Evolutionary conservation across 2,329 filamentous ascomycete species (phyloP).

Genomic region (Aphanoascus verrucosus): DNA sequence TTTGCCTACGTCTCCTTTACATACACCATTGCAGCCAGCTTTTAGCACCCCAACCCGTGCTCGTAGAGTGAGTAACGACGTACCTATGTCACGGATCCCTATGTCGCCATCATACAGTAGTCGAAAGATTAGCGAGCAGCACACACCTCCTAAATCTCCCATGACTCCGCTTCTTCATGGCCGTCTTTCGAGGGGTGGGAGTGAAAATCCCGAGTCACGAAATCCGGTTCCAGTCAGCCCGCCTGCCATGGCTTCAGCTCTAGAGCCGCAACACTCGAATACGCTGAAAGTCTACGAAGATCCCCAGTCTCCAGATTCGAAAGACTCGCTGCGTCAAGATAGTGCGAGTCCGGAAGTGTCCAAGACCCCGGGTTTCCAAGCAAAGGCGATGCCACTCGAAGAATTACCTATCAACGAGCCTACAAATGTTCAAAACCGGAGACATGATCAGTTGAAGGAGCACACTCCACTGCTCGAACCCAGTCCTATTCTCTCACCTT

Average conservation of each 20-base stretch:
- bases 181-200: not conserved
- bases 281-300: conserved; percentile 44
- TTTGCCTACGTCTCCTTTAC: conserved; percentile 2
- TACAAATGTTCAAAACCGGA: conserved; percentile 18
- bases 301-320: conserved; percentile 32
- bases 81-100: conserved; percentile 14
- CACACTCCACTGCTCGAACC: conserved; percentile 8
- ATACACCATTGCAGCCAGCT: not conserved
- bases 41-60: conserved; percentile 6
- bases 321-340: conserved; percentile 19
- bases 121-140: conserved; percentile 12
- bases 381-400: conserved; percentile 27
- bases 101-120: conserved; percentile 11
- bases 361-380: conserved; percentile 18
- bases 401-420: conserved; percentile 33
- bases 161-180: not conserved
- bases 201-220: not conserved
- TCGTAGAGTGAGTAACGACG: conserved; percentile 9
- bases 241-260: not conserved
- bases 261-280: conserved; percentile 1
- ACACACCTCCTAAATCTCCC: conserved; percentile 10
- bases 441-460: conserved; percentile 19
- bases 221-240: not conserved
- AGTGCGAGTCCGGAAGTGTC: conserved; percentile 16
- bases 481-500: conserved; percentile 5